Evolutionary conservation across 1,284 basidiomycete genomes (phyloP), one percentile per base, ranked within the genome.

Genomic region (Caloboletus firmus): DNA sequence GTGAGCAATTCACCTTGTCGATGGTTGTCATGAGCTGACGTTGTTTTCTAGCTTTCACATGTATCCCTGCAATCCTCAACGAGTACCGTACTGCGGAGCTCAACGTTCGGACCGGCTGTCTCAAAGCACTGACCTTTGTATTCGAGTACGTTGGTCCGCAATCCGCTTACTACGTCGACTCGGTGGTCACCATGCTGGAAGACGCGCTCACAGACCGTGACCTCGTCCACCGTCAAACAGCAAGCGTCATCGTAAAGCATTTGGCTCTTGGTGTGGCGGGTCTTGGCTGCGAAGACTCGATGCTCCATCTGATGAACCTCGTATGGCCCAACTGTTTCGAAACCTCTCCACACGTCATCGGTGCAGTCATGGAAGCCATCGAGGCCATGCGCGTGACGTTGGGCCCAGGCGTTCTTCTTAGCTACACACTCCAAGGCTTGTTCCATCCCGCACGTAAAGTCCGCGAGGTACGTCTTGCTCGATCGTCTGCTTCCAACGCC

Each of bases 81-180:
- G 97, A 99, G 72, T 99, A 99, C 74, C 89, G 96, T 48, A 99
- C 96, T 2, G 92, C 92, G 1, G 97, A 99, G 70, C 82, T 99
- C 58, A 99, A 99, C 72, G 97, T 99, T 42, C 90, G 97, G 51
- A 99, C 96, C n/a, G 97, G 97, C 58, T 99, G 96, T 83, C 80
- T 99, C 59, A 99, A 99, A 72, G 95, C 97, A 1, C 81, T 99
- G 28, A 95, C 95, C 5, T 99, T 98, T 80, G 90, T 99, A 56
- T 99, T 99, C 69, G 97, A 99, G 79, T 99, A 99, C 68, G 96
- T 99, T 64, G 97, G 97, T n/a, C 97, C 98, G 39, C 96, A 98
- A 79, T 95, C 94, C 28, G 96, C 97, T 36, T 97, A 98, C 77
- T 99, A 99, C 71, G 91, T 91, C 67, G 94, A 98, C 74, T 96